Evolutionary conservation across 495 filamentous ascomycete genomes (phyloP), one percentile per base, ranked within the genome.

Genomic region (Lepraria neglecta): DNA sequence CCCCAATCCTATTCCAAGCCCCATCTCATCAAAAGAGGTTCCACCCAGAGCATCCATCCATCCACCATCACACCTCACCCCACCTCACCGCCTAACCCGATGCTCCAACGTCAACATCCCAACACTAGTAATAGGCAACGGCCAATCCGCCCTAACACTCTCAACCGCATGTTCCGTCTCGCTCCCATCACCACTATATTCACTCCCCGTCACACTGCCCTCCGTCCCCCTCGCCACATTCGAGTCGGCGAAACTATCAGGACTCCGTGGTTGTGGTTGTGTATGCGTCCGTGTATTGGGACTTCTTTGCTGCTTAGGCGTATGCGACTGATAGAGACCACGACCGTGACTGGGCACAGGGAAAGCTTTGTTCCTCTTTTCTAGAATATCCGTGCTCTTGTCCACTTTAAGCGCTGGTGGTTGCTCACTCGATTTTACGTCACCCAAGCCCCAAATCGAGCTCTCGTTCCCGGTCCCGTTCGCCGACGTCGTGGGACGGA

Each of bases 31-130:
- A 38, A 38, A 38, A 38, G 35, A 10, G 9, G 35, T 38, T 7
- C 35, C 35, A 38, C 35, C 35, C 35, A 38, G 12, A 12, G 7
- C 12, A 38, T 38, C 35, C 2, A 10, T 12, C 35, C 35, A 7
- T 11, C 33, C 33, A 6, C 3, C 35, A 35, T 11, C 33, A 35
- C 33, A 38, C 35, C 0, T 10, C 35, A 10, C 35, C 35, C 35
- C 35, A 38, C 35, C 50, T 54, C 28, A 54, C 0, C 31, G 48
- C 38, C 12, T 27, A 3, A 30, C 33, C 1, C 59, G 10, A 35
- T 55, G 10, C 40, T 40, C 45, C 17, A 38, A 24, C 38, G 31
- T 59, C 40, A 48, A 17, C 57, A 28, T 50, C 28, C 44, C 57
- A 7, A 38, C 35, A 11, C 35, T 2, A 38, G 35, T 38, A 10